A percentile compares a stretch with the other conserved stretches of the same genome.
Evolutionary conservation across 139 green algal genomes (phyloP).

Genomic region (Haematococcus sp.): DNA sequence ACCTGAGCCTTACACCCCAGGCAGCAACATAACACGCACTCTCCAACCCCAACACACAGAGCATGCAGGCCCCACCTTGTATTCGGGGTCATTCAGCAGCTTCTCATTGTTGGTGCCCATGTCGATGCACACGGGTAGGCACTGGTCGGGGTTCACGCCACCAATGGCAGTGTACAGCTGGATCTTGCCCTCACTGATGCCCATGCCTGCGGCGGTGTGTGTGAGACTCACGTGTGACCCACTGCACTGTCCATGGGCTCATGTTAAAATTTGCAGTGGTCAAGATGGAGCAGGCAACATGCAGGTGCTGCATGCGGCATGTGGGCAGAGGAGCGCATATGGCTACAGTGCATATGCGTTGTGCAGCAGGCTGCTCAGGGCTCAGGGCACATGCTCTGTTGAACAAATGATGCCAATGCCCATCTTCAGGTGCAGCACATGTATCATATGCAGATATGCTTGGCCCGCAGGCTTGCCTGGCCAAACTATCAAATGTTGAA

Average conservation of each 20-base stretch:
- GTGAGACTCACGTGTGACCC: too few relatives aligned
- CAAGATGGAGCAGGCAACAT: constrained; percentile 44
- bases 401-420: too few relatives aligned
- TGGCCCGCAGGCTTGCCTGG: too few relatives aligned
- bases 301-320: constrained; percentile 91
- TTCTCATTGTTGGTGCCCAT: constrained; percentile 90
- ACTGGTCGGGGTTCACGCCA: constrained; percentile 77
- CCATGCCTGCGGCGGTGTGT: constrained; percentile 71
- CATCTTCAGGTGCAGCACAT: too few relatives aligned
- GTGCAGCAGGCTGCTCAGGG: too few relatives aligned
- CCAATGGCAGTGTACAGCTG: constrained; percentile 66
- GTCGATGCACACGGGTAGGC: constrained; percentile 87
- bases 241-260: too few relatives aligned
- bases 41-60: constrained; percentile 62
- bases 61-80: constrained; percentile 34
- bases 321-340: constrained; percentile 25
- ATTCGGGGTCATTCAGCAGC: constrained; percentile 73
- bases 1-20: too few relatives aligned
- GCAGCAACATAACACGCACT: constrained; percentile 11
- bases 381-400: too few relatives aligned
- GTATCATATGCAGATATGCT: too few relatives aligned
- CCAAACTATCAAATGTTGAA: too few relatives aligned
- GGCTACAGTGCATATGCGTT: background rate
- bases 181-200: constrained; percentile 80
- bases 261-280: constrained; percentile 67